Evolutionary conservation across 306 rosid species (phyloP), one percentile per base, ranked within the genome.

Genomic region (Mimosa pudica): DNA sequence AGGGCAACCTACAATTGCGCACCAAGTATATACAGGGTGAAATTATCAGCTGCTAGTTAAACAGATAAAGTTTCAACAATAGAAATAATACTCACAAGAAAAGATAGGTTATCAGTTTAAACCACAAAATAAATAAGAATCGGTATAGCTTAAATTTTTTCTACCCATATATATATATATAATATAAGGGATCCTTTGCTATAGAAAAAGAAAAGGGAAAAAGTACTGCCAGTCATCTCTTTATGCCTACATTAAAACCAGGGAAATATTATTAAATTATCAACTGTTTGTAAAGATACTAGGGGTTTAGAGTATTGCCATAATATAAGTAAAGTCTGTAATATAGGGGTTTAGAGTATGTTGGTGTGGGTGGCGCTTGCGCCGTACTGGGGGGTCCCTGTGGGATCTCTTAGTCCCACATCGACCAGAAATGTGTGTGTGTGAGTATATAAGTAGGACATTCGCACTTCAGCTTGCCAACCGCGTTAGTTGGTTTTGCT

Each of bases 1-100:
- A 86, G 41, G 38, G 74, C 79, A 79, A 58, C 70, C 89, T 86
- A 77, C 77, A 83, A 41, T 55, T 68, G 30, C 83, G 80, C 61
- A 9, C n/a, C 1, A 1, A 54, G 5, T 7, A 49, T 12, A 51
- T 3, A 7, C 0, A 57, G 0, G 9, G 0, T 2, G 33, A 58
- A 18, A 58, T 8, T 58, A 9, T 24, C 60, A 51, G 57, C 20
- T 18, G 20, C 9, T 58, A 58, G 17, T 54, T 54, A 58, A 58
- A 58, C 6, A 58, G 64, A 33, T 8, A 58, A 20, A 58, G 35
- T 3, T 18, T 13, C 35, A 18, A 8, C 6, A 58, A 58, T 3
- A 3, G 14, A 20, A 20, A 58, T 20, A 24, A 24, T 24, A 24
- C 0, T 24, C 30, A 24, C 42, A 38, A 38, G 42, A 38, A 38